Evolutionary conservation across 805 yeast species (phyloP).

Genomic region (Zygosaccharomyces lentus): DNA sequence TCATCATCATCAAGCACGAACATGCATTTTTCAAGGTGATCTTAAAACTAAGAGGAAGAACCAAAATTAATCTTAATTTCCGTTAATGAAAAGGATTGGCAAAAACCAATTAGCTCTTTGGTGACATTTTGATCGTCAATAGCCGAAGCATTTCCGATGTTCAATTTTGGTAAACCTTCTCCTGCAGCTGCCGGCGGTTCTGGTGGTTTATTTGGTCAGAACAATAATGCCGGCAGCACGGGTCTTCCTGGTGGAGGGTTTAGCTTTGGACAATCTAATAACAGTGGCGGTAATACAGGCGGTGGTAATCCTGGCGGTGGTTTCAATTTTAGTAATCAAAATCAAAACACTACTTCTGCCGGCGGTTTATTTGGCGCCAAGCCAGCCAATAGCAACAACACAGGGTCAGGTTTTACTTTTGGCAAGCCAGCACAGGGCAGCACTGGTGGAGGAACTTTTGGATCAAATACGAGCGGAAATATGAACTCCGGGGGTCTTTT

Average conservation of each 20-base stretch:
- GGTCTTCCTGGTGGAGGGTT: constrained; percentile 24
- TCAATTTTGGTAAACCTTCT: constrained; percentile 12
- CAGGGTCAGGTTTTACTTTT: constrained; percentile 31
- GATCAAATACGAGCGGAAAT: constrained; percentile 24
- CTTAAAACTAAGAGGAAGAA: neutral
- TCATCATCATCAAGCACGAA: no score
- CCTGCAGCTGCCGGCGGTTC: constrained; percentile 17
- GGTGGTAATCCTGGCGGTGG: constrained; percentile 13
- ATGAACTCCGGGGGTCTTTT: constrained; percentile 5
- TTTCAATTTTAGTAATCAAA: constrained; percentile 14
- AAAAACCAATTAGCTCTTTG: neutral
- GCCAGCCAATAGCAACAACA: constrained; percentile 20
- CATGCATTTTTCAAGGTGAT: neutral
- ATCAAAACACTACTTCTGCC: constrained; percentile 10
- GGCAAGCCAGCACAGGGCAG: constrained; percentile 30
- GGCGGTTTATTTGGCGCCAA: constrained; percentile 26
- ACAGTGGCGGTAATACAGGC: neutral
- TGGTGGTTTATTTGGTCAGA: constrained; percentile 35
- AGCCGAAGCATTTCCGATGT: constrained; percentile 3
- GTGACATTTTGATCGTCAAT: neutral
- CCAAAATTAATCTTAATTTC: neutral
- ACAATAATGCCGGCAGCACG: constrained; percentile 18
- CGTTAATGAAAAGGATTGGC: neutral
- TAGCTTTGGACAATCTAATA: constrained; percentile 10
- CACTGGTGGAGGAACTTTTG: constrained; percentile 37